Base-by-base conservation (phyloP, 352 stramenopile species). In the Lagenidium sp. region DNA sequence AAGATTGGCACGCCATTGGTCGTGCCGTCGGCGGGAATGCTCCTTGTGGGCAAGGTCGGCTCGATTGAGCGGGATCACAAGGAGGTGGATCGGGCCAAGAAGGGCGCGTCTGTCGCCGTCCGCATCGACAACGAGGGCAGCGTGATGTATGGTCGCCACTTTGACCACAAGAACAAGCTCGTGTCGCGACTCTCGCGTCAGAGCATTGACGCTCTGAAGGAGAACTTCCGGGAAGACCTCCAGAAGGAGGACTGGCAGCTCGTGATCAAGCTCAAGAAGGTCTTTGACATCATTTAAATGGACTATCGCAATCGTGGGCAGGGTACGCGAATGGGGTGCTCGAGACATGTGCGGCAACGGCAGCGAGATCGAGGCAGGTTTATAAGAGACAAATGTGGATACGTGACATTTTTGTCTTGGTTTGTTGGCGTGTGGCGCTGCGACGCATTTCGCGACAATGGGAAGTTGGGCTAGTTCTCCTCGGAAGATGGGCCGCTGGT, bases 241-340 rank as follows among this genome's bases (percentile, higher is more conserved):
- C 94, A 96, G 59, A 98, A 97, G 60, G 94, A 98, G 53, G 95
- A 99, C 71, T 98, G 95, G 93, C 84, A 94, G 55, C 80, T 99
- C 29, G 94, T 99, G 39, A 95, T 99, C 44, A 98, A 98, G 69
- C 89, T 99, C 50, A 99, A 99, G 71, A 98, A 98, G 75, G 87
- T 98, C 37, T 98, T 98, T 59, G 85, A 95, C 60, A 98, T 98
- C 65, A 95, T 97, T 70, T 98, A 95, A 79, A 75, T 28, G 20
- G 11, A 20, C 4, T 15, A 11, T 11, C 11, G 29, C 29, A 35
- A 15, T 35, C 10, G 29, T 11, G 29, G 29, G 15, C 29, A 15
- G 29, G 15, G 10, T 35, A 35, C n/a, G n/a, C n/a, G n/a, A n/a
- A n/a, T n/a, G n/a, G n/a, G n/a, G n/a, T n/a, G n/a, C n/a, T n/a